Evolutionary conservation across 2,329 filamentous ascomycete genomes (phyloP), one percentile per base, ranked within the genome.

Genomic region (Fusarium transvaalense): DNA sequence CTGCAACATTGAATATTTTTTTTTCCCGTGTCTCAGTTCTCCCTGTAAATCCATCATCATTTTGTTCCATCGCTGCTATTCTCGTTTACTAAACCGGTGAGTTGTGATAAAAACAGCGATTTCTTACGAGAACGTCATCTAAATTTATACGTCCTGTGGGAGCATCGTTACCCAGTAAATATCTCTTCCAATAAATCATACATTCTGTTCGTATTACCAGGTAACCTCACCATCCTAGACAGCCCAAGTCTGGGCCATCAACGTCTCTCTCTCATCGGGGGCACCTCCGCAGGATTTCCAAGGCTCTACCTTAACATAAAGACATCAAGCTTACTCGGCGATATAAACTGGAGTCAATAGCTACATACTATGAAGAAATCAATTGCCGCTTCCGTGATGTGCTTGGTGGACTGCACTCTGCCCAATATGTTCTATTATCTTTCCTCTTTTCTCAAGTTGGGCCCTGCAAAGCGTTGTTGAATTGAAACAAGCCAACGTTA

Each of bases 331-430:
- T 29, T 76, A 0, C 64, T 76, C 10, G 74, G 72, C 2, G 74
- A 74, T 15, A 76, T 74, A 72, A 75, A 68, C 45, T 75, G 68
- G 70, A 75, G 13, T 74, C 74, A 0, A 76, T 72, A 2, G 64
- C 66, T 0, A 71, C 64, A 0, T 76, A 76, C 56, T 75, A 75
- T 41, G 68, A 71, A 34, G 65, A 71, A 12, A 74, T 75, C 48
- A 75, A 75, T 19, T 61, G 70, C 8, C 68, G 68, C 2, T 71
- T 75, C 2, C 67, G 71, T 4, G 23, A 70, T 5, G 41, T 68
- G 5, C 56, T 62, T 10, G 71, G 72, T 19, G 71, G 71, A 2
- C 39, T 74, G 4, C 72, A 76, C 46, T 75, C 74, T 0, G 67
- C 72, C 0, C 43, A 59, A 0, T 74, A 67, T 43, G 39, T 76